These are phyloP conservation scores for Camelina neglecta DNA, from an alignment of 345 rosid genomes.

Conservation along the genomic window DNA sequence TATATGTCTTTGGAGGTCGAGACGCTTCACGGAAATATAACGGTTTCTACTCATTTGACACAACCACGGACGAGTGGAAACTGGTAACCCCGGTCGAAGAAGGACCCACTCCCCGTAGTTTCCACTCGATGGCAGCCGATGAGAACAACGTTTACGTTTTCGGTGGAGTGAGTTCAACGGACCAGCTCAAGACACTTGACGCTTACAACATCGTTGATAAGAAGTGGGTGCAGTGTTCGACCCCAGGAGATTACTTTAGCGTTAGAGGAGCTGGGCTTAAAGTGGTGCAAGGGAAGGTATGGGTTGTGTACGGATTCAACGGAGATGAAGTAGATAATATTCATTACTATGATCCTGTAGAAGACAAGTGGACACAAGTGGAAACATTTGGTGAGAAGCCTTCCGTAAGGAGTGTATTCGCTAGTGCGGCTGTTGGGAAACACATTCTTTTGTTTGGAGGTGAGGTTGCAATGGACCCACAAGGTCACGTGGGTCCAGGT, in stretches of 20 bases:
- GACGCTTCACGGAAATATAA: constrained; percentile 31
- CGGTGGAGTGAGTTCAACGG: constrained; percentile 35
- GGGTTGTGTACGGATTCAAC: constrained; percentile 42
- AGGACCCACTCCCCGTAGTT: constrained; percentile 45
- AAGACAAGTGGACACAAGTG: constrained; percentile 37
- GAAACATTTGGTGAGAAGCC: constrained; percentile 41
- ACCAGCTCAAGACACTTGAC: constrained; percentile 18
- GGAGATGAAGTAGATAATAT: constrained; percentile 34
- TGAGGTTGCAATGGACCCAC: constrained; percentile 34
- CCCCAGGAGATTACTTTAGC: constrained; percentile 20
- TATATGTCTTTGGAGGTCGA: constrained; percentile 43
- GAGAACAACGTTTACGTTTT: constrained; percentile 34
- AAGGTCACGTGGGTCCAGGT: constrained; percentile 39
- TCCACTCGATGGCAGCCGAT: constrained; percentile 47
- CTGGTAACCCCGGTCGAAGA: constrained; percentile 34
- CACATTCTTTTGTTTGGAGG: too few species aligned
- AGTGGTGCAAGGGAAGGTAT: constrained; percentile 41
- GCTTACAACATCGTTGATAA: constrained; percentile 31
- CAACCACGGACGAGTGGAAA: constrained; percentile 35
- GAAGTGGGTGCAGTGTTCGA: constrained; percentile 34
- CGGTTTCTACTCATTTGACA: constrained; percentile 42
- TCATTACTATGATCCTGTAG: constrained; percentile 26
- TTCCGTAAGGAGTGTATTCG: constrained; percentile 38
- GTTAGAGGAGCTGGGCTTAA: constrained; percentile 40
- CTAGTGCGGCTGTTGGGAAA: constrained; percentile 39